Percentiles rank a stretch among this genome's conserved stretches.
Evolutionary conservation across 257 asterid genomes (phyloP).

Genomic region (Plantago elongata): DNA sequence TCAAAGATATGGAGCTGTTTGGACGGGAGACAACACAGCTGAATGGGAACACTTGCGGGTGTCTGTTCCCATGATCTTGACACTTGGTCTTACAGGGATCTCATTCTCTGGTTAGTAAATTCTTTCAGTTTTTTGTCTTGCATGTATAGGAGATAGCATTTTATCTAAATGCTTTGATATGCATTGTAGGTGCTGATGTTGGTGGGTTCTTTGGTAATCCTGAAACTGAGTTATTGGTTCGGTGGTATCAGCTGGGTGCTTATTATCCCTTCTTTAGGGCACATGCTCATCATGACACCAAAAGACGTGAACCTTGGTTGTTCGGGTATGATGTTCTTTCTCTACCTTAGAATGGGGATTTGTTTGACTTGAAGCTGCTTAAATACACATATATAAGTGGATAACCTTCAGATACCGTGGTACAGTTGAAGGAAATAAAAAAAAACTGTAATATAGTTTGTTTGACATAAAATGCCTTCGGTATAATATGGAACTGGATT

Average conservation of each 20-base stretch:
- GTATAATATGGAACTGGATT: no score
- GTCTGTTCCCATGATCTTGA: conserved; percentile 89
- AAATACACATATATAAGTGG: neutral
- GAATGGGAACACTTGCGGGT: conserved; percentile 95
- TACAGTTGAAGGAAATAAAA: neutral
- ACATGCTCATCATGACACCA: conserved; percentile 99
- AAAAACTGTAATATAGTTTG: neutral
- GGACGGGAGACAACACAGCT: conserved; percentile 98
- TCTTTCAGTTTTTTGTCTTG: conserved; percentile 7
- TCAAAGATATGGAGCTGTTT: conserved; percentile 92
- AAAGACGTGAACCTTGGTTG: conserved; percentile 94
- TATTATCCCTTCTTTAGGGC: conserved; percentile 96
- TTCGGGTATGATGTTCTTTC: conserved; percentile 64
- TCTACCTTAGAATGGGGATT: conserved; percentile 14
- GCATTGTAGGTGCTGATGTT: conserved; percentile 76
- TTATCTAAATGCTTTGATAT: conserved; percentile 15
- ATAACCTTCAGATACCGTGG: neutral
- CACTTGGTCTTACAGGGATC: conserved; percentile 89
- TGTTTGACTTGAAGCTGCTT: neutral
- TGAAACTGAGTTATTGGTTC: conserved; percentile 77
- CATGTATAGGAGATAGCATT: conserved; percentile 6
- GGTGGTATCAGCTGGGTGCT: conserved; percentile 99
- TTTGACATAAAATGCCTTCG: no score
- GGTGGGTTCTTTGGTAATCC: conserved; percentile 99
- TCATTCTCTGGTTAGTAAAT: conserved; percentile 71